Evolutionary conservation across 139 green algal species (phyloP).

Genomic region (Ostreobium quekettii): DNA sequence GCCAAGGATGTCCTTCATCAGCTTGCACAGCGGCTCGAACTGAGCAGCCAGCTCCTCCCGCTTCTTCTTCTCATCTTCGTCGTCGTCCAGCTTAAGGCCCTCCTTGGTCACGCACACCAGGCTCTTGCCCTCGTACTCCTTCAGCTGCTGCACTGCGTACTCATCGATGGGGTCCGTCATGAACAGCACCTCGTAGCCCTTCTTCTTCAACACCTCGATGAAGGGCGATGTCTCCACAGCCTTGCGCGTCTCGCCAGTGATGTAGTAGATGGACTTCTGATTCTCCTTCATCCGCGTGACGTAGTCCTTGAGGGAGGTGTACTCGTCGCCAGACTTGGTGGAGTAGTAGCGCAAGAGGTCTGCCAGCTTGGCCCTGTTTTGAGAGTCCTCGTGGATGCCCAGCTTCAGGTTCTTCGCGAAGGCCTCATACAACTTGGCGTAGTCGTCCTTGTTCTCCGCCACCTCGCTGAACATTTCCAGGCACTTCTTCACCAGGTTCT

Average conservation of each 20-base stretch:
- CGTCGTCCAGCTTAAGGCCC: constrained; percentile 72
- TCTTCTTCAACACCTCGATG: constrained; percentile 95
- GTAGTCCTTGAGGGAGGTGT: constrained; percentile 98
- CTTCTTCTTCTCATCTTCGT: constrained; percentile 91
- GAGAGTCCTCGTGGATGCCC: constrained; percentile 88
- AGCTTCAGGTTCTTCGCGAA: constrained; percentile 99
- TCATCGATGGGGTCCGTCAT: constrained; percentile 99
- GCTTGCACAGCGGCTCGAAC: constrained; percentile 89
- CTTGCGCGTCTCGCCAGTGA: constrained; percentile 94
- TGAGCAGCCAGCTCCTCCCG: constrained; percentile 67
- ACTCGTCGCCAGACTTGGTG: constrained; percentile 97
- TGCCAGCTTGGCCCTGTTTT: constrained; percentile 96
- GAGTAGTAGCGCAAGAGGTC: constrained; percentile 92
- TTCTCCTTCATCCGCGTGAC: constrained; percentile 98
- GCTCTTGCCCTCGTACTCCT: constrained; percentile 99
- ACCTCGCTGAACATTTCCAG: constrained; percentile 95
- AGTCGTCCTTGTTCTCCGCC: constrained; percentile 99
- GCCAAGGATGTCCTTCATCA: constrained; percentile 97
- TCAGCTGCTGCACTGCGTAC: constrained; percentile 99
- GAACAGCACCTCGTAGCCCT: constrained; percentile 97
- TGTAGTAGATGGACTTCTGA: constrained; percentile 99
- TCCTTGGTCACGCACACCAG: constrained; percentile 97
- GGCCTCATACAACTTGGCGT: constrained; percentile 98
- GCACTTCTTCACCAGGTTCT: constrained; percentile 99
- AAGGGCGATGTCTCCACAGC: constrained; percentile 98